A percentile compares a stretch with the other conserved stretches of the same genome.
phyloP scores from a whole-genome alignment of 805 yeast species.

The Wickerhamomyces rabaulensis region DNA sequence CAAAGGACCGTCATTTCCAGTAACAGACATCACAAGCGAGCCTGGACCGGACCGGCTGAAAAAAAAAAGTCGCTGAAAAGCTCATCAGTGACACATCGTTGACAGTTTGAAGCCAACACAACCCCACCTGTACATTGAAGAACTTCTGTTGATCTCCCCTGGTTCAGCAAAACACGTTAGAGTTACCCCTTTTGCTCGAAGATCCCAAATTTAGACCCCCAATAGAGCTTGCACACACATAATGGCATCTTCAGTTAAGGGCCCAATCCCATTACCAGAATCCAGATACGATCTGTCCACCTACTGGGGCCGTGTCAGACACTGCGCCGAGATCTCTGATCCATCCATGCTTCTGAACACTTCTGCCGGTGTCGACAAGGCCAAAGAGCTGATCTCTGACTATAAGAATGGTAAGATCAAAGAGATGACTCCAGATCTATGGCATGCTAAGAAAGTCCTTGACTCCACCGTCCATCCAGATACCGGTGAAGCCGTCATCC shows the following conservation, averaged over 20 bases:
- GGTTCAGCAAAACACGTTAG: background rate
- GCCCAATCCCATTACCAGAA: slow-evolving; percentile 72
- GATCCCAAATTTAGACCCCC: background rate
- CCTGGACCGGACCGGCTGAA: background rate
- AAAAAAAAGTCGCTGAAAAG: background rate
- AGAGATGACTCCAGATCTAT: slow-evolving; percentile 71
- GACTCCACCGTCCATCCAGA: slow-evolving; percentile 97
- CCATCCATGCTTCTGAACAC: slow-evolving; percentile 85
- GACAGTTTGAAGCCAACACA: no score
- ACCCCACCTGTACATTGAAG: no score
- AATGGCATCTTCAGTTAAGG: slow-evolving; percentile 89
- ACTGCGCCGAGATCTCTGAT: slow-evolving; percentile 88
- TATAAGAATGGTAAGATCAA: slow-evolving; percentile 65
- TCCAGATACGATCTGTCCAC: slow-evolving; percentile 76
- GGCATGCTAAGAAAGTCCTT: slow-evolving; percentile 82
- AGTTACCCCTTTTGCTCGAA: background rate
- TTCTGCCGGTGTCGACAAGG: slow-evolving; percentile 50
- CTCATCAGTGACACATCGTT: background rate
- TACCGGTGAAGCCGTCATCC: slow-evolving; percentile 84
- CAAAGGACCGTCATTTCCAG: no score
- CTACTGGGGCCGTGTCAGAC: slow-evolving; percentile 92
- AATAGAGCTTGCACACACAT: background rate
- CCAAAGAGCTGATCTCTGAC: slow-evolving; percentile 62
- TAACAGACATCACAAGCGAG: background rate
- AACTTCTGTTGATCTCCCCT: background rate